These are phyloP conservation scores for Trichopus zeylanicus DNA, from an alignment of 116 monocot genomes.

Conservation along the genomic window DNA sequence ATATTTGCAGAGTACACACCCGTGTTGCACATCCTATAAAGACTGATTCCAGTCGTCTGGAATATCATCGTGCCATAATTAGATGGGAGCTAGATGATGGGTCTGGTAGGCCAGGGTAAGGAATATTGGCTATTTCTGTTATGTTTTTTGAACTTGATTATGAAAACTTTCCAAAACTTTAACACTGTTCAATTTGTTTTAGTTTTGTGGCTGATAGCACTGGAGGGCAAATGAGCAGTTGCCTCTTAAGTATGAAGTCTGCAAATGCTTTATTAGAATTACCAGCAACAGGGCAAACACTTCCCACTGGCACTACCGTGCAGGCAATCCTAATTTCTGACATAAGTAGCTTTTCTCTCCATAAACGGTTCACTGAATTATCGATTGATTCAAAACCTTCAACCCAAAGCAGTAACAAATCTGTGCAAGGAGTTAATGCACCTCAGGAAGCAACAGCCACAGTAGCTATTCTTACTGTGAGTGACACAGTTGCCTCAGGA, in stretches of 20 bases:
- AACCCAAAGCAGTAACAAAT: slow-evolving; percentile 3
- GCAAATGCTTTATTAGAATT: slow-evolving; percentile 89
- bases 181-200: background rate
- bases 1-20: slow-evolving; percentile 61
- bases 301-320: slow-evolving; percentile 64
- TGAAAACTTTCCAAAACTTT: background rate
- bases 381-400: background rate
- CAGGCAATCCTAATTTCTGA: slow-evolving; percentile 79
- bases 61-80: slow-evolving; percentile 78
- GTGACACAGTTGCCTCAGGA: slow-evolving; percentile 83
- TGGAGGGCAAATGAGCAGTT: slow-evolving; percentile 77
- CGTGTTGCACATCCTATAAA: slow-evolving; percentile 51
- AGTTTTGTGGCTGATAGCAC: slow-evolving; percentile 94
- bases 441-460: slow-evolving; percentile 28
- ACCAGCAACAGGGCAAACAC: slow-evolving; percentile 37
- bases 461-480: slow-evolving; percentile 95
- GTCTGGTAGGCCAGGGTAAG: slow-evolving; percentile 64
- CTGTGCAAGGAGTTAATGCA: background rate
- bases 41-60: slow-evolving; percentile 43
- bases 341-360: slow-evolving; percentile 29
- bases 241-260: slow-evolving; percentile 84
- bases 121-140: background rate
- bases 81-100: slow-evolving; percentile 70
- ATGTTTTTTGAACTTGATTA: background rate
- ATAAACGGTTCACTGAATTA: background rate